These are phyloP conservation scores for Bryoglossum gracile DNA, from an alignment of 495 filamentous ascomycete species.

Conservation along the genomic window DNA sequence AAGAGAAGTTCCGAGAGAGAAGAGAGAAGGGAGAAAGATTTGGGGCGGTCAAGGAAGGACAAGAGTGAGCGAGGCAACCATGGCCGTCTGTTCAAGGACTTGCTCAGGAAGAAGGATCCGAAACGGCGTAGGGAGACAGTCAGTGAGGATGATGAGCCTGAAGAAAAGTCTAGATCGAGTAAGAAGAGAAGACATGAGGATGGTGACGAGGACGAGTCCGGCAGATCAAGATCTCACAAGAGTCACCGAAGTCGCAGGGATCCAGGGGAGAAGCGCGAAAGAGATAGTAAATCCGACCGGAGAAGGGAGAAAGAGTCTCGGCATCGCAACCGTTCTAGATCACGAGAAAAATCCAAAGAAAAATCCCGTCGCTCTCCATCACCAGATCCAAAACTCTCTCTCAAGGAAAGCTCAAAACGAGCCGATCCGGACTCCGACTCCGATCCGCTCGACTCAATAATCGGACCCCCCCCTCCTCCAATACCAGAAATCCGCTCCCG, in stretches of 20 bases:
- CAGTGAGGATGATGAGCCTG: slow-evolving; percentile 18
- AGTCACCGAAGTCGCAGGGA: slow-evolving; percentile 8
- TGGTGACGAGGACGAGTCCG: slow-evolving; percentile 16
- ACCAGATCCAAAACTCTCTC: not conserved
- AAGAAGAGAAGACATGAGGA: slow-evolving; percentile 13
- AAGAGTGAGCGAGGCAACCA: no score
- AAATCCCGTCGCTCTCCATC: slow-evolving; percentile 8
- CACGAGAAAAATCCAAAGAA: slow-evolving; percentile 3
- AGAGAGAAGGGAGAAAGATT: no score
- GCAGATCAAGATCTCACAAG: slow-evolving; percentile 4
- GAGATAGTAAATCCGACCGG: slow-evolving; percentile 19
- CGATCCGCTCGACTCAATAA: slow-evolving; percentile 69
- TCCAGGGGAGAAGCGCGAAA: slow-evolving; percentile 7
- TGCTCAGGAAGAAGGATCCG: slow-evolving; percentile 7
- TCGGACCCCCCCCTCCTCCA: slow-evolving; percentile 69
- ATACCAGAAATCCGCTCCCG: slow-evolving; percentile 48
- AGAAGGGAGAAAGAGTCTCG: slow-evolving; percentile 22
- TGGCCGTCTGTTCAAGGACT: no score
- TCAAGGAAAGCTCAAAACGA: not conserved
- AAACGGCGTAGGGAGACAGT: slow-evolving; percentile 19
- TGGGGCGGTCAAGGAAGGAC: no score
- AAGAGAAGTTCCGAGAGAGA: slow-evolving; percentile 13
- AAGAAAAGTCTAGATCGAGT: slow-evolving; percentile 6
- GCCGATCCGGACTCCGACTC: slow-evolving; percentile 42
- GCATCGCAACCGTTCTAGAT: slow-evolving; percentile 22